Percentiles rank a stretch among this genome's conserved stretches.
Conservation (phyloP, 179 eudicot species). For the Spinacia oleracea region DNA sequence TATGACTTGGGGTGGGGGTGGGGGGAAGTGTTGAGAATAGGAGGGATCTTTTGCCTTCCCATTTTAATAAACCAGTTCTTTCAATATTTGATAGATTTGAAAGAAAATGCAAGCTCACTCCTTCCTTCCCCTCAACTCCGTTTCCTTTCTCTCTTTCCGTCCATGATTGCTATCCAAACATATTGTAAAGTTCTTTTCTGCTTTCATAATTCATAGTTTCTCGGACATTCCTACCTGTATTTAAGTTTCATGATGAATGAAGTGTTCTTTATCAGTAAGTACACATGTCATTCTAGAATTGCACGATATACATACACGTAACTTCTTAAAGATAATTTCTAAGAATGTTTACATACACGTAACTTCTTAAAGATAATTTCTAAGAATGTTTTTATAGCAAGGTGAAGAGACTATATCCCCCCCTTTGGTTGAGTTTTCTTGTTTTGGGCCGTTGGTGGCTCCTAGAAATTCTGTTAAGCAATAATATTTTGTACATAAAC, state of each 20-base stretch:
- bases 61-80: no score
- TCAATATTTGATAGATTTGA: no score
- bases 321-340: neutral
- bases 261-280: neutral
- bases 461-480: neutral
- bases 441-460: neutral
- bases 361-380: neutral
- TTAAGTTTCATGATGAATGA: neutral
- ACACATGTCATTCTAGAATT: neutral
- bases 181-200: neutral
- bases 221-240: neutral
- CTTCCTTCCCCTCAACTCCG: no score
- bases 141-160: no score
- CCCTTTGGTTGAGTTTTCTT: neutral
- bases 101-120: no score
- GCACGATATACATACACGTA: neutral
- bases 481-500: no score
- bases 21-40: no score
- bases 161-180: no score
- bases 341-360: no score
- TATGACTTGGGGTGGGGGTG: no score
- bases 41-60: no score
- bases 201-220: neutral
- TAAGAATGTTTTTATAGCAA: no score
- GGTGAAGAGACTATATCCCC: neutral